Base-by-base conservation (phyloP, 2,329 filamentous ascomycete species). In the Ophiostoma ips region DNA sequence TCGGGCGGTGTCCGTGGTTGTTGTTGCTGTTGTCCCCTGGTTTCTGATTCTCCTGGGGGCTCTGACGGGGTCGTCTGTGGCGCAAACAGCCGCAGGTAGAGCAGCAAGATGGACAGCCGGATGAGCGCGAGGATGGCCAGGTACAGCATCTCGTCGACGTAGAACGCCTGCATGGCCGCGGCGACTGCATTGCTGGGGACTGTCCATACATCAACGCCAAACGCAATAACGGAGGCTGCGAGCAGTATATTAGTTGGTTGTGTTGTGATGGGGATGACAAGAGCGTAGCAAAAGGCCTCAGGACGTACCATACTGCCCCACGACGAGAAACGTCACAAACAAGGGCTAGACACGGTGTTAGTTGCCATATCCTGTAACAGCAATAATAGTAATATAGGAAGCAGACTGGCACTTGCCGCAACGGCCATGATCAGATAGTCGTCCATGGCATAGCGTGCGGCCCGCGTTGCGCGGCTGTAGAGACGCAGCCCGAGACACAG, bases 401-500 rank as follows among this genome's bases (percentile, higher is more conserved):
- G n/a, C n/a, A n/a, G n/a, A n/a, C n/a, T n/a, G n/a, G n/a, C n/a
- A 28, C 24, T 28, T 28, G 24, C 24, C 8, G 59, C 57, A 16
- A 63, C 60, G n/a, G 58, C 53, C 5, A 65, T 53, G 58, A 68
- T 64, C 16, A 68, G 56, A 54, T 65, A 68, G 53, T 71, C 68
- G 45, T 71, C 68, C 5, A 62, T 15, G 24, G 62, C 64, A 19
- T 64, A 61, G 5, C 58, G 52, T 5, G 58, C 55, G 7, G 59
- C 53, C 6, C 59, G 62, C 34, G 52, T 58, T 63, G 63, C 65
- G 12, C 67, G 58, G 15, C 60, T 61, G 44, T 62, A 68, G 4
- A 70, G 50, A n/a, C 68, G 61, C 19, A 69, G 44, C 31, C 62
- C 58, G 5, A 68, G 60, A 34, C 58, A 61, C 2, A 64, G 5